Evolutionary conservation across 148 eudicot genomes (phyloP).

Genomic region (Dysphania ambrosioides): DNA sequence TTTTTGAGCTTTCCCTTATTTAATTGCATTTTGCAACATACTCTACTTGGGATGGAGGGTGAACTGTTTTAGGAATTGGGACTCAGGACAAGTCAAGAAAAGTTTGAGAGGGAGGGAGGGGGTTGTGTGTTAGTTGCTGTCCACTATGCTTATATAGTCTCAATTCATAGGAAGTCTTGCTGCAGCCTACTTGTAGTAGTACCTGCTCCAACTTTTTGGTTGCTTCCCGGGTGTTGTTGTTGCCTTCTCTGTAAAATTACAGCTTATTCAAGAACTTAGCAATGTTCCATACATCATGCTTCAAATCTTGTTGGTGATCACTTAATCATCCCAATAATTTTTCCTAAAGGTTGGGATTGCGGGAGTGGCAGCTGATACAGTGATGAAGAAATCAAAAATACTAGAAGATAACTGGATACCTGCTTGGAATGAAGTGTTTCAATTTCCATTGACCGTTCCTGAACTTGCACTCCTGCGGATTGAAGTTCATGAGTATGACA

Average conservation of each 20-base stretch:
- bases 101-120: too few species aligned
- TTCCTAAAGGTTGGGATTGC: constrained; percentile 30
- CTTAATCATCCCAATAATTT: neutral
- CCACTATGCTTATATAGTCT: neutral
- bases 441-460: constrained; percentile 30
- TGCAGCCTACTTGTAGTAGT: too few species aligned
- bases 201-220: too few species aligned
- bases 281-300: neutral
- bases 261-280: neutral
- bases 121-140: neutral
- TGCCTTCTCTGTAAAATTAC: neutral
- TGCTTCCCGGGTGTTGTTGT: neutral
- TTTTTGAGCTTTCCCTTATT: too few species aligned
- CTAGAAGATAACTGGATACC: constrained; percentile 41
- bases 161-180: neutral
- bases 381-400: constrained; percentile 33
- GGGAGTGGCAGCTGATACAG: constrained; percentile 30
- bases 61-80: too few species aligned
- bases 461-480: constrained; percentile 36
- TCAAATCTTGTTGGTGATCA: neutral
- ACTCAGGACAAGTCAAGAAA: too few species aligned
- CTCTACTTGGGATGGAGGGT: too few species aligned
- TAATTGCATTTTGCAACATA: too few species aligned
- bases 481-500: constrained; percentile 40
- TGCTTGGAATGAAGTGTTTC: constrained; percentile 36